Conservation (phyloP, 441 rosid genomes). For the Metrosideros polymorpha region DNA sequence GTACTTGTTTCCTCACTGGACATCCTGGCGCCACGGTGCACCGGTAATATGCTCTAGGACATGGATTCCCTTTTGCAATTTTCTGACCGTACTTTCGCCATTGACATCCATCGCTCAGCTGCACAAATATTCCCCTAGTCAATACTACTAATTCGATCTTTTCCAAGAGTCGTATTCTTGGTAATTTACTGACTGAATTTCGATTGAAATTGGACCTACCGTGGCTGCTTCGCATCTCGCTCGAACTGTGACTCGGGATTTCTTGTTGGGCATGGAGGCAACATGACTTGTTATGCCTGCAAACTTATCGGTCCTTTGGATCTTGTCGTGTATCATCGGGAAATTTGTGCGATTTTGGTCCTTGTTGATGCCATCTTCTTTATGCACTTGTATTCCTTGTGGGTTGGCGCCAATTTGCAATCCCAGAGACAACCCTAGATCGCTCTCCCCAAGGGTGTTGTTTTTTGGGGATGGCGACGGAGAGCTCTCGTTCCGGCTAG, state of each 20-base stretch:
- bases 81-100: constrained; percentile 99
- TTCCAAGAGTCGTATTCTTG: background rate
- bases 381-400: background rate
- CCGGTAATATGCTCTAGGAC: constrained; percentile 93
- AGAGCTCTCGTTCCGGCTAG: constrained; percentile 3
- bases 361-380: constrained; percentile 3
- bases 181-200: background rate
- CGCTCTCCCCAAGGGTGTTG: constrained; percentile 3
- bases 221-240: constrained; percentile 78
- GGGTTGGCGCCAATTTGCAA: constrained; percentile 13
- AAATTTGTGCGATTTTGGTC: constrained; percentile 3
- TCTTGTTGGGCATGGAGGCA: constrained; percentile 41
- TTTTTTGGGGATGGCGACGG: background rate
- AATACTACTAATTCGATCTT: background rate
- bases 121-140: background rate
- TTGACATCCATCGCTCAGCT: constrained; percentile 97
- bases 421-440: constrained; percentile 60
- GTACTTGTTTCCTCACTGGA: constrained; percentile 85
- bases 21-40: constrained; percentile 85
- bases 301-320: constrained; percentile 22
- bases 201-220: constrained; percentile 23
- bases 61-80: constrained; percentile 90
- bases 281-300: constrained; percentile 26
- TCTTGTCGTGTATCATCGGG: constrained; percentile 18
- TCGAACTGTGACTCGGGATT: constrained; percentile 86